Base-by-base conservation (phyloP, 495 filamentous ascomycete genomes). In the Neurospora sp. region DNA sequence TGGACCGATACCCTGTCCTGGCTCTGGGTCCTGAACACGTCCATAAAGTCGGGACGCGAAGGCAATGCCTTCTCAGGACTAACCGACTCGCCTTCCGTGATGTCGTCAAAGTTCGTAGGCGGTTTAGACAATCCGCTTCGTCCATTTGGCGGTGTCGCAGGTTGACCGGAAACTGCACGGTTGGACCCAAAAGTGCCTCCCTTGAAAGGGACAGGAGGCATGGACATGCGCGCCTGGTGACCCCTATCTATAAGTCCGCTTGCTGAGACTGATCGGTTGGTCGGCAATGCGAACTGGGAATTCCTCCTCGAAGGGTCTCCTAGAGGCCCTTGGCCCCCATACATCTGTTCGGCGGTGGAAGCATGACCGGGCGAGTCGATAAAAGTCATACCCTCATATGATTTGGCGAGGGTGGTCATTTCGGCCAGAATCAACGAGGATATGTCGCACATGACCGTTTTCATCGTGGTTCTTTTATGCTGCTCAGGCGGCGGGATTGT, bases 361-460 rank as follows among this genome's bases (percentile, higher is more conserved):
- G 81, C 73, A 61, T 84, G 80, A 5, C 83, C 85, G 2, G 93
- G 95, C 0, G 94, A 96, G 70, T 96, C 92, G 69, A 98, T 89
- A 3, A 89, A 90, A 31, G 89, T 88, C 77, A 93, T 87, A 20
- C 83, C 92, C 81, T 98, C 94, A 70, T 95, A 87, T 0, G 92
- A 93, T 75, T 90, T 94, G 73, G 94, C 95, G 73, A 97, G 89
- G 5, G 89, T 91, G 40, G 92, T 92, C 87, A 99, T 88, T 78
- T 98, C 95, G 11, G 91, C 92, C 31, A 99, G 85, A 46, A 99
- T 82, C 20, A 91, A 77, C 22, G 93, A 91, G 5, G 94, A 95
- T 68, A 97, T 88, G 81, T 98, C 94, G 78, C 96, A 97, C 86
- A 98, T 90, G 74, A 97, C 88, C 3, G 93, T 97, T 81, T 96